These are phyloP conservation scores for Globisporangium carolinianum DNA, from an alignment of 352 stramenopile species.

Conservation along the genomic window DNA sequence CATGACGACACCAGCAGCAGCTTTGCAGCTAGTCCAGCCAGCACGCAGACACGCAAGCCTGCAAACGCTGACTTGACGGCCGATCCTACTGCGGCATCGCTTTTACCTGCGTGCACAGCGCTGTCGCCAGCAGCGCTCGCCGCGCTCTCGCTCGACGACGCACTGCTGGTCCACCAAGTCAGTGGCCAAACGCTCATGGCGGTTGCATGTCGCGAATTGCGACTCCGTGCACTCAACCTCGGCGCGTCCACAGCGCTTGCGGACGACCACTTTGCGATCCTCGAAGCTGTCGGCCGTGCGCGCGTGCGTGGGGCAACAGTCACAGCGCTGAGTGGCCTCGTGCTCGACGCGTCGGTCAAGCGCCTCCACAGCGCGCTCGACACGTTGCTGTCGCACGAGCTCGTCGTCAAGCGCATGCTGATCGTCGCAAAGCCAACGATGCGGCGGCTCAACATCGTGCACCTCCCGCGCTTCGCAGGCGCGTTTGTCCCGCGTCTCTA, in stretches of 20 bases:
- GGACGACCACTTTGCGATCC: slow-evolving; percentile 51
- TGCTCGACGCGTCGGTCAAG: slow-evolving; percentile 44
- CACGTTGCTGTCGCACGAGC: slow-evolving; percentile 65
- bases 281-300: slow-evolving; percentile 52
- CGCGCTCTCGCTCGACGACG: slow-evolving; percentile 7
- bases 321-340: slow-evolving; percentile 29
- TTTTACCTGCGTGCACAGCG: too few species aligned
- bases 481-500: slow-evolving; percentile 62
- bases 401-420: slow-evolving; percentile 82
- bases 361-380: slow-evolving; percentile 70
- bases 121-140: neutral
- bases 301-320: slow-evolving; percentile 51
- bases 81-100: too few species aligned
- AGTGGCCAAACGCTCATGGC: neutral
- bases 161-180: neutral
- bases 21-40: neutral
- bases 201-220: neutral
- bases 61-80: neutral
- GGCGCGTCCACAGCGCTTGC: slow-evolving; percentile 49
- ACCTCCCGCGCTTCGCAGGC: slow-evolving; percentile 60
- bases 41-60: neutral
- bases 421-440: slow-evolving; percentile 55
- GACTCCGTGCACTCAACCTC: slow-evolving; percentile 59
- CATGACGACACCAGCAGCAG: neutral
- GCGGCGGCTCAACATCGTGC: slow-evolving; percentile 72